A percentile compares a stretch with the other conserved stretches of the same genome.
Conservation (phyloP, 768 basidiomycete species). For the Lactarius hengduanensis region DNA sequence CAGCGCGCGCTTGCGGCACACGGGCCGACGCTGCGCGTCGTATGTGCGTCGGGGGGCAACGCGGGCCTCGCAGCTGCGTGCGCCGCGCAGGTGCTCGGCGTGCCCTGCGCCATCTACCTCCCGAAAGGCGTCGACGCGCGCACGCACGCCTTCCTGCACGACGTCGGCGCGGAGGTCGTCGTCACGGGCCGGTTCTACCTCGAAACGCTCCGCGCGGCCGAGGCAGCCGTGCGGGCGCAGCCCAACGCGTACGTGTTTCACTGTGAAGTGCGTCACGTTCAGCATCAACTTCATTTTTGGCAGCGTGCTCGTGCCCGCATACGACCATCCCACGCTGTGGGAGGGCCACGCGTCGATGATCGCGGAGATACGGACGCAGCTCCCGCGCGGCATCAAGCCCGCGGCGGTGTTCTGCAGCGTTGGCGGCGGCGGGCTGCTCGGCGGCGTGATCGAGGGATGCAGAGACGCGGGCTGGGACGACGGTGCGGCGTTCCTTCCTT, state of each 20-base stretch:
- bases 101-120: constrained; percentile 67
- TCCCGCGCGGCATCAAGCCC: constrained; percentile 46
- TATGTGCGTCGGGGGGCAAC: constrained; percentile 79
- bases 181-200: constrained; percentile 57
- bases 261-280: not conserved
- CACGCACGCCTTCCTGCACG: constrained; percentile 50
- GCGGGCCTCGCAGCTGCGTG: constrained; percentile 73
- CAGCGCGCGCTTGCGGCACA: constrained; percentile 48
- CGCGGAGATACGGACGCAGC: constrained; percentile 55
- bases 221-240: constrained; percentile 44
- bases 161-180: constrained; percentile 57
- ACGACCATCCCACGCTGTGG: constrained; percentile 69
- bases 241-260: constrained; percentile 48
- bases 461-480: constrained; percentile 63
- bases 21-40: constrained; percentile 56
- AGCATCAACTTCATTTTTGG: too few species aligned
- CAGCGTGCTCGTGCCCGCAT: constrained; percentile 70
- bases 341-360: constrained; percentile 77
- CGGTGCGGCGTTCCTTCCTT: constrained; percentile 40
- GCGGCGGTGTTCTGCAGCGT: constrained; percentile 77
- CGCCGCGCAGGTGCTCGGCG: constrained; percentile 51
- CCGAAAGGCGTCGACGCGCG: constrained; percentile 51
- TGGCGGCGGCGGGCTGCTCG: constrained; percentile 71
- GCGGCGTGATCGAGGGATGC: constrained; percentile 71
- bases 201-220: constrained; percentile 55